Conservation (phyloP, 192 early-diverging fungal species). For the Coemansia aciculifera region DNA sequence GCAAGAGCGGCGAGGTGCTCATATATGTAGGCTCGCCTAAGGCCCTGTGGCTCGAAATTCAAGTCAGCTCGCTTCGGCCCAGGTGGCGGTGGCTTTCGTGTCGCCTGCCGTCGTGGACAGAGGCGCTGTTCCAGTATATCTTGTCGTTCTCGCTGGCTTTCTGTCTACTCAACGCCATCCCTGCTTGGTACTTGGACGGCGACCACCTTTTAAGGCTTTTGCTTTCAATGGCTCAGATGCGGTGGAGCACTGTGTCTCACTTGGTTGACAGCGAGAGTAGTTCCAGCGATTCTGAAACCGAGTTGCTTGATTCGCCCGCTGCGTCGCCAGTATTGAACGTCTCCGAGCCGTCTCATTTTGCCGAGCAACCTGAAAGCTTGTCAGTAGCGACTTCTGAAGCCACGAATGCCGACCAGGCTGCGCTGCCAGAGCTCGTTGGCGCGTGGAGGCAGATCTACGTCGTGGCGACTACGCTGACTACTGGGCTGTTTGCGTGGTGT, state of each 20-base stretch:
- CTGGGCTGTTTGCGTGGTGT: conserved; percentile 35
- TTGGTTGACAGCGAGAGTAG: not conserved
- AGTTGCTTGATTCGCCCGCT: not conserved
- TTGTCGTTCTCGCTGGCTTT: conserved; percentile 45
- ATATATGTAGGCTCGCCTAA: conserved; percentile 33
- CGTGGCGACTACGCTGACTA: conserved; percentile 13
- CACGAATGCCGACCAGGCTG: not conserved
- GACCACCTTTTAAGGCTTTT: conserved; percentile 27
- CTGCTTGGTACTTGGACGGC: conserved; percentile 42
- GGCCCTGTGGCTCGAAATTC: conserved; percentile 39
- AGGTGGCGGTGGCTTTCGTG: conserved; percentile 18
- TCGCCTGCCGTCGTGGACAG: conserved; percentile 20
- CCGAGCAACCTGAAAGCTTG: not conserved
- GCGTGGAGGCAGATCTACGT: not conserved
- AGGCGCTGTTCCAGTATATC: conserved; percentile 37
- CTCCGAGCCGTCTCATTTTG: not conserved
- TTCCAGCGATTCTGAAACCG: not conserved
- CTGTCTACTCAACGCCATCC: conserved; percentile 39
- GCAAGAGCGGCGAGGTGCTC: not conserved
- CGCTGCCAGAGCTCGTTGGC: not conserved
- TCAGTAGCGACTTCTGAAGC: not conserved
- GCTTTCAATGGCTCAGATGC: conserved; percentile 8
- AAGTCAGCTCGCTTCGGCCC: conserved; percentile 36
- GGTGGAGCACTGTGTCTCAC: not conserved
- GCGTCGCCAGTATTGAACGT: not conserved